Base-by-base conservation (phyloP, 345 rosid species). In the Corchorus capsularis region DNA sequence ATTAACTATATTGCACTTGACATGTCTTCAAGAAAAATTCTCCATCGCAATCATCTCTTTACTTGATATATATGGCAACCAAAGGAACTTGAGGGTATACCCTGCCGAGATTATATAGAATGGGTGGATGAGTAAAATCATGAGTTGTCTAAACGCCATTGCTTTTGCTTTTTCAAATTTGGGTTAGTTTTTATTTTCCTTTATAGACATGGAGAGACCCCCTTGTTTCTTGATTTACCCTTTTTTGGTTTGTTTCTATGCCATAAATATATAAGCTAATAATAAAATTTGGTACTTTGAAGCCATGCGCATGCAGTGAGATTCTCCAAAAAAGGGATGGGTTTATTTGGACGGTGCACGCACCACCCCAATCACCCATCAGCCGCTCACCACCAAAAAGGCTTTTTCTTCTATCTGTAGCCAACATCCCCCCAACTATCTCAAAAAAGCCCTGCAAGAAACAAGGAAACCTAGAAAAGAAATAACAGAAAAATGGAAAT, bases 341-440 rank as follows among this genome's bases (percentile, higher is more conserved):
- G 13, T 35, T 32, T 45, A 27, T 27, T 57, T 65, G 77, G 81
- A 49, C 77, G 81, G 77, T 66, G 81, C 63, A 67, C 62, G 74
- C 69, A 45, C 13, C 69, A 46, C 1, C 27, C 27, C 27, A 27
- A 27, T 27, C 27, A 16, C 63, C 63, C 37, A 69, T 41, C 34
- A 12, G 46, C 74, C 69, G 19, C 12, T 34, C 76, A 60, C 76
- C 68, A 39, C 67, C 66, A 41, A 19, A 43, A 14, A 9, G 27
- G 27, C 27, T 27, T 27, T 27, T 27, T 19, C 12, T 15, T n/a
- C 8, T 59, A 27, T 59, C 62, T 45, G 22, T 47, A 46, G 62
- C 47, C 64, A 61, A 63, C 45, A 16, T 15, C 52, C 32, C 9
- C 5, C 16, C 52, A 37, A 19, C 53, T 45, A 66, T 17, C 53